Conservation (phyloP, 106 monocot genomes). For the Narthecium ossifragum region DNA sequence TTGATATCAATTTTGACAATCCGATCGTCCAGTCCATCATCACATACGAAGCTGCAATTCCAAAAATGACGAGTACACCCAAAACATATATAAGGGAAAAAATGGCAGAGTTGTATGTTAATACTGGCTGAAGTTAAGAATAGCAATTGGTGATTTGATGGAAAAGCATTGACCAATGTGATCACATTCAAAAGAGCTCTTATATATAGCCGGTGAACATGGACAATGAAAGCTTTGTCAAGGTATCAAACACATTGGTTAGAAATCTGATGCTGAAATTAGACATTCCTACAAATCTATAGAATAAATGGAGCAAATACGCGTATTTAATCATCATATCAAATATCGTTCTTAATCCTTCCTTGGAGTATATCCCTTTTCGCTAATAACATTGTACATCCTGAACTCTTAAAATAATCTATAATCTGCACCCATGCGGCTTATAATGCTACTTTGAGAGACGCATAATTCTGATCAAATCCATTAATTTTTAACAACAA, state of each 20-base stretch:
- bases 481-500: too few species aligned
- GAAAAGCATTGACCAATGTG: slow-evolving; percentile 74
- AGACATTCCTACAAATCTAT: background rate
- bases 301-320: background rate
- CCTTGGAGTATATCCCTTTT: background rate
- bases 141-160: slow-evolving; percentile 57
- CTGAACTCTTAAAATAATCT: background rate
- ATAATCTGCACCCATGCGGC: too few species aligned
- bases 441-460: too few species aligned
- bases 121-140: slow-evolving; percentile 81
- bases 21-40: slow-evolving; percentile 89
- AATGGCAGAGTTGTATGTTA: too few species aligned
- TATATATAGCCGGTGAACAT: slow-evolving; percentile 43
- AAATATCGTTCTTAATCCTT: background rate
- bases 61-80: background rate
- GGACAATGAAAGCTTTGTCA: background rate
- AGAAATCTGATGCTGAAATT: background rate
- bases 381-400: background rate
- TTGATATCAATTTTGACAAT: slow-evolving; percentile 80
- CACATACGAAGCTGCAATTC: slow-evolving; percentile 58
- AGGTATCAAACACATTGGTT: background rate
- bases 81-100: background rate
- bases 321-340: background rate
- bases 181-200: slow-evolving; percentile 52
- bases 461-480: too few species aligned